Conservation (phyloP, 345 rosid genomes). For the Noccaea caerulescens region DNA sequence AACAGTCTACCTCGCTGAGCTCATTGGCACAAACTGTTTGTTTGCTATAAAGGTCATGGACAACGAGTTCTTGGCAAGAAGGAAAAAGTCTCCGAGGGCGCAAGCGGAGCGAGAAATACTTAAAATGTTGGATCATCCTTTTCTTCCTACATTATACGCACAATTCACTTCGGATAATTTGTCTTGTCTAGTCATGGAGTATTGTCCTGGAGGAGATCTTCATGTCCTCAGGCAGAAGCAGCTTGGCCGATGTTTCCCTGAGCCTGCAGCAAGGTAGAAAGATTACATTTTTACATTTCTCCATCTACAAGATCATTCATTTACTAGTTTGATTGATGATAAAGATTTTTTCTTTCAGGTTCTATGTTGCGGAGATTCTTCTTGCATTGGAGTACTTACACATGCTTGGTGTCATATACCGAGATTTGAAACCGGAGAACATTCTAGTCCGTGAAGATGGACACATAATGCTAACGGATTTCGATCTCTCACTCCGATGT, state of each 20-base stretch:
- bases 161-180: constrained; percentile 89
- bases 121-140: constrained; percentile 92
- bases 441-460: constrained; percentile 97
- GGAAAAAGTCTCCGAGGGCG: constrained; percentile 93
- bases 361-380: constrained; percentile 94
- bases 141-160: constrained; percentile 88
- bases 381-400: constrained; percentile 97
- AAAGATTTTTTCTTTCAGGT: constrained; percentile 50
- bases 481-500: constrained; percentile 90
- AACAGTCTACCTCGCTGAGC: constrained; percentile 92
- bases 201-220: constrained; percentile 96
- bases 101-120: constrained; percentile 91
- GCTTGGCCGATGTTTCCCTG: constrained; percentile 74
- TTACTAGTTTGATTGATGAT: neutral
- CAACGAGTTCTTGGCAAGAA: constrained; percentile 84
- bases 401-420: constrained; percentile 95
- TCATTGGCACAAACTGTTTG: constrained; percentile 73
- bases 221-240: constrained; percentile 97
- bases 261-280: constrained; percentile 89
- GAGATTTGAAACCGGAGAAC: constrained; percentile 95
- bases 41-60: constrained; percentile 99
- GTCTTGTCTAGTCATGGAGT: constrained; percentile 95
- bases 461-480: constrained; percentile 98
- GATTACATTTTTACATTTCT: neutral
- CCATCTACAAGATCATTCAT: neutral